Evolutionary conservation across 495 filamentous ascomycete genomes (phyloP), one percentile per base, ranked within the genome.

Genomic region (Daldinia concentrica): DNA sequence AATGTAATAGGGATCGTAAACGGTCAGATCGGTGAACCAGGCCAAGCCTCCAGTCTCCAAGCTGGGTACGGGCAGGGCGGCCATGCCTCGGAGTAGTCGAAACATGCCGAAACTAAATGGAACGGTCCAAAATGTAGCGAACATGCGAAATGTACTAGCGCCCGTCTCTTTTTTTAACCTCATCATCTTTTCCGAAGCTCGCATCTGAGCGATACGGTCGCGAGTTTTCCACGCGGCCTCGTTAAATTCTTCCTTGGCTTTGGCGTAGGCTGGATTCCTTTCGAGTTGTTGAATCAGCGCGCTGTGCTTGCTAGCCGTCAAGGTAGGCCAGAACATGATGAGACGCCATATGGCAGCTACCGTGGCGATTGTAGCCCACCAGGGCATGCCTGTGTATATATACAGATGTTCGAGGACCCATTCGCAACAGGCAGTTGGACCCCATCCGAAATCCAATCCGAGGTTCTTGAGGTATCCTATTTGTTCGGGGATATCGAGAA

Each of bases 391-490:
- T 2, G 77, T 75, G 74, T 83, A 89, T 61, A 97, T 79, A 80
- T 98, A 92, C 56, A 95, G 74, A 74, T 94, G 89, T 80, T 99
- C 95, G 32, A 98, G 79, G 7, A 89, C 3, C 80, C 81, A 92
- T 82, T 98, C 83, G 60, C 95, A 86, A 9, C 86, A 64, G 1
- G 88, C 75, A 0, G 92, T 90, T 2, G 90, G 85, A 24, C 95
- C 94, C 83, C 83, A 93, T 74, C 94, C 93, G 74, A 88, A 98
- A 68, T 97, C 93, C 22, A 98, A 80, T 1, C 95, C 95, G 22
- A 97, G 80, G 0, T 86, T 85, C 71, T 92, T 90, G 57, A 99
- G 84, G 73, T 92, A 97, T 57, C 95, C 95, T 66, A 95, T 89
- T 19, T 87, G 82, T 68, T 93, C 91, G 19, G 91, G 86, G 43